Conservation (phyloP, 2,329 filamentous ascomycete genomes). For the Knufia petricola region DNA sequence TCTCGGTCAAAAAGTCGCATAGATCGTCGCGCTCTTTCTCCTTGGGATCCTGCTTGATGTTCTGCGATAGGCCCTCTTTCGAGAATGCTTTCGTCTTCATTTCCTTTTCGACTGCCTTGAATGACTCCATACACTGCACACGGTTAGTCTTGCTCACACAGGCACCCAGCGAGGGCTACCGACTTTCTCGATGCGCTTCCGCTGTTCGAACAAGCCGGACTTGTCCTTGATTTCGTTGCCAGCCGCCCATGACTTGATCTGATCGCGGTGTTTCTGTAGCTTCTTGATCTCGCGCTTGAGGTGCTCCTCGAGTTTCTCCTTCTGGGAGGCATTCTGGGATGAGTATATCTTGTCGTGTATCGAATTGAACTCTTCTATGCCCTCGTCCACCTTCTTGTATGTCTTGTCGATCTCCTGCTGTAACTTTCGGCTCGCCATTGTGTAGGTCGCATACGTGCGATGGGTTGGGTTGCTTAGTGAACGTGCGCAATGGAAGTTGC, state of each 20-base stretch:
- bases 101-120: constrained; percentile 99
- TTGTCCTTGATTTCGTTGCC: constrained; percentile 99
- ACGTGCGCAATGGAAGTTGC: constrained; percentile 15
- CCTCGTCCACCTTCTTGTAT: constrained; percentile 97
- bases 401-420: constrained; percentile 98
- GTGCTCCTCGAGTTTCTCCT: constrained; percentile 96
- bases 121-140: constrained; percentile 72
- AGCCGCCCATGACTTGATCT: constrained; percentile 98
- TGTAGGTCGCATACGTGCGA: constrained; percentile 25
- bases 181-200: constrained; percentile 95
- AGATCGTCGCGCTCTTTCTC: constrained; percentile 89
- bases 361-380: constrained; percentile 79
- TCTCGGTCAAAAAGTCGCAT: constrained; percentile 71
- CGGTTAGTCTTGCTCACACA: constrained; percentile 18
- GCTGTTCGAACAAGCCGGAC: constrained; percentile 82
- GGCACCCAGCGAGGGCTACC: constrained; percentile 13
- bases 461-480: constrained; percentile 10
- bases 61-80: constrained; percentile 88
- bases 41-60: constrained; percentile 90
- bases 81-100: constrained; percentile 99
- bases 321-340: constrained; percentile 84
- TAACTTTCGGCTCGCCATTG: constrained; percentile 91
- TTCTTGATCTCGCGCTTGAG: constrained; percentile 99
- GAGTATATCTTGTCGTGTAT: constrained; percentile 98
- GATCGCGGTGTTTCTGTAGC: constrained; percentile 89